Percentiles rank a stretch among this genome's conserved stretches.
These are phyloP conservation scores for Linnemannia zychae DNA, from an alignment of 192 early-diverging fungal genomes.

Conservation along the genomic window DNA sequence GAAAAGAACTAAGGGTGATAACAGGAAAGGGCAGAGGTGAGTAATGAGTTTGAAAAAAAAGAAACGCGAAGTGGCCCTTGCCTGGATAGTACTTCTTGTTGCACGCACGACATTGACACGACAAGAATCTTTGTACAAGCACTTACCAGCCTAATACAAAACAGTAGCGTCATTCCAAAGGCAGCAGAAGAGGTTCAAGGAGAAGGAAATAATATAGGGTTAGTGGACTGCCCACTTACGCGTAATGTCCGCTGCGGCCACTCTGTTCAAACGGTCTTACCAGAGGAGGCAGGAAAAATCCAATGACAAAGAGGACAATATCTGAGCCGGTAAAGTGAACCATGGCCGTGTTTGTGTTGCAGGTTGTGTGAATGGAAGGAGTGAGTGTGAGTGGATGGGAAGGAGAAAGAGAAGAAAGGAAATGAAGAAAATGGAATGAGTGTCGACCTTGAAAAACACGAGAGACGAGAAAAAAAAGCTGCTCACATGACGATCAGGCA, in stretches of 20 bases:
- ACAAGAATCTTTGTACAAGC: neutral
- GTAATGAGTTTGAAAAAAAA: neutral
- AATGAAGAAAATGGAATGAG: neutral
- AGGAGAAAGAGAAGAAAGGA: slow-evolving; percentile 7
- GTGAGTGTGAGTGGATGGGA: neutral
- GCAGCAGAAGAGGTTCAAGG: neutral
- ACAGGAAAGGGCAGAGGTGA: neutral
- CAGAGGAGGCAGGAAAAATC: slow-evolving; percentile 63
- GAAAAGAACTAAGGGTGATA: slow-evolving; percentile 29
- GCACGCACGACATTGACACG: too few relatives aligned
- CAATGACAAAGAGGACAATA: slow-evolving; percentile 64
- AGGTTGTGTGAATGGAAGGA: neutral
- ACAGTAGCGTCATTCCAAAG: neutral
- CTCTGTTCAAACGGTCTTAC: slow-evolving; percentile 17
- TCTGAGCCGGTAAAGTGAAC: slow-evolving; percentile 59
- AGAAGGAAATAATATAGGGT: neutral
- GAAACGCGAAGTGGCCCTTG: too few relatives aligned
- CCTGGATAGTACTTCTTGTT: too few relatives aligned
- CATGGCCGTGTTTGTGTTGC: slow-evolving; percentile 3
- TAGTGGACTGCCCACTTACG: too few relatives aligned
- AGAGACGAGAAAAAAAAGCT: neutral
- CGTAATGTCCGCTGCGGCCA: too few relatives aligned
- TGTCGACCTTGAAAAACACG: neutral
- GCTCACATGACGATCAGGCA: neutral
- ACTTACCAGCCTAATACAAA: slow-evolving; percentile 18